phyloP scores from a whole-genome alignment of 129 eudicot species.

The Saposhnikovia divaricata region DNA sequence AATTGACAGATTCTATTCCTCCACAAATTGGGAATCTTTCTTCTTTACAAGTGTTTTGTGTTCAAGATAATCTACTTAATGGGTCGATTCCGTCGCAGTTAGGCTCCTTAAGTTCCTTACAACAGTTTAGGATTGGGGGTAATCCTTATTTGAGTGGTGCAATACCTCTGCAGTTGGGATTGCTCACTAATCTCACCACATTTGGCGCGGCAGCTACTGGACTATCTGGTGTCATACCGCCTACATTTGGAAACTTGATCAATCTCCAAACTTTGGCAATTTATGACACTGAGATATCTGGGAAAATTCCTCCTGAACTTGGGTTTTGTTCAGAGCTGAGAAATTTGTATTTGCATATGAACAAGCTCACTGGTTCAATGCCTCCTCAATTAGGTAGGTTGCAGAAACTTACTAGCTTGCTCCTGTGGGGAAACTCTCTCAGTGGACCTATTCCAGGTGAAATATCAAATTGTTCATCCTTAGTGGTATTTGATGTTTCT shows the following conservation, averaged over 20 bases:
- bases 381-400: slow-evolving; percentile 65
- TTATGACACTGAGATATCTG: slow-evolving; percentile 68
- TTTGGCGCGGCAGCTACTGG: slow-evolving; percentile 96
- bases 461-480: slow-evolving; percentile 69
- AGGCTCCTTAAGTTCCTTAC: slow-evolving; percentile 67
- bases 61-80: slow-evolving; percentile 85
- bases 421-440: slow-evolving; percentile 79
- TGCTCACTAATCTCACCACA: slow-evolving; percentile 65
- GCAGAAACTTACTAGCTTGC: slow-evolving; percentile 76
- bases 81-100: slow-evolving; percentile 72
- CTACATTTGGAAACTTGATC: slow-evolving; percentile 68
- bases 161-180: slow-evolving; percentile 71
- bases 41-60: slow-evolving; percentile 65
- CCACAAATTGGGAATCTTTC: slow-evolving; percentile 63
- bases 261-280: slow-evolving; percentile 76
- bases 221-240: slow-evolving; percentile 59
- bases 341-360: slow-evolving; percentile 81
- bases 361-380: slow-evolving; percentile 73
- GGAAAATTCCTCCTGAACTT: slow-evolving; percentile 64
- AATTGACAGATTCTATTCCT: slow-evolving; percentile 66
- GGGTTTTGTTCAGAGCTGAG: slow-evolving; percentile 69
- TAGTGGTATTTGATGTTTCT: slow-evolving; percentile 78
- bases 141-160: slow-evolving; percentile 72
- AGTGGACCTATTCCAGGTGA: slow-evolving; percentile 65
- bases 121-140: slow-evolving; percentile 83